These are phyloP conservation scores for Zalaria sp. DNA, from an alignment of 2,329 filamentous ascomycete genomes.

Conservation along the genomic window DNA sequence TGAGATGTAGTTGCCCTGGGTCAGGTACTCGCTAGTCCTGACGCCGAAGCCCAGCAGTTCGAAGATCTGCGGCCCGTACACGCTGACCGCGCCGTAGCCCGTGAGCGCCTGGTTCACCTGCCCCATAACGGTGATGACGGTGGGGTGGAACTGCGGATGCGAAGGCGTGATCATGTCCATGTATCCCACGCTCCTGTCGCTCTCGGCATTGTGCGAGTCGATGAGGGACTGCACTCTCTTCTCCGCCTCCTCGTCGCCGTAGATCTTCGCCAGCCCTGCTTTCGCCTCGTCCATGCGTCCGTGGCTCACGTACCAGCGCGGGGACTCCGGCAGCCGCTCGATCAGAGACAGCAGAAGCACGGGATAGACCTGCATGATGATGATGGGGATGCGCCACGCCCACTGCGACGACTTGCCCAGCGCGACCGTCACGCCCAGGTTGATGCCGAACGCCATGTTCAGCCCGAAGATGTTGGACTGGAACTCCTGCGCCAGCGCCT, in stretches of 20 bases:
- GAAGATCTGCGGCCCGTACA: constrained; percentile 51
- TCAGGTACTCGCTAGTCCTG: constrained; percentile 39
- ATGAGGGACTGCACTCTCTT: constrained; percentile 36
- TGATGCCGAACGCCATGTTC: constrained; percentile 46
- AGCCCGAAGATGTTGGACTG: constrained; percentile 51
- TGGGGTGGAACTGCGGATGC: constrained; percentile 45
- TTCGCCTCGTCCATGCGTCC: constrained; percentile 36
- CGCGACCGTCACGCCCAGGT: constrained; percentile 37
- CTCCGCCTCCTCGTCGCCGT: constrained; percentile 35
- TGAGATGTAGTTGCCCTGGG: constrained; percentile 45
- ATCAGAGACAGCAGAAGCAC: constrained; percentile 39
- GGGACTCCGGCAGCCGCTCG: constrained; percentile 40
- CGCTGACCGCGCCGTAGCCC: constrained; percentile 45
- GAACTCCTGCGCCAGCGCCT: constrained; percentile 48
- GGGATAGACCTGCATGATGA: constrained; percentile 47
- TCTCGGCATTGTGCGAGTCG: constrained; percentile 36
- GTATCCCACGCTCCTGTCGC: constrained; percentile 33
- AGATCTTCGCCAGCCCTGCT: constrained; percentile 32
- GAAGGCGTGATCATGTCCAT: constrained; percentile 43
- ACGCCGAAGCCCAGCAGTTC: constrained; percentile 43
- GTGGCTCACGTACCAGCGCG: constrained; percentile 43
- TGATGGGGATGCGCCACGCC: constrained; percentile 49
- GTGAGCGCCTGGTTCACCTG: constrained; percentile 47
- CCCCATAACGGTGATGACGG: constrained; percentile 47
- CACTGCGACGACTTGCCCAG: constrained; percentile 44